Evolutionary conservation across 2,329 filamentous ascomycete genomes (phyloP).

Genomic region (Aspergillus sp.): DNA sequence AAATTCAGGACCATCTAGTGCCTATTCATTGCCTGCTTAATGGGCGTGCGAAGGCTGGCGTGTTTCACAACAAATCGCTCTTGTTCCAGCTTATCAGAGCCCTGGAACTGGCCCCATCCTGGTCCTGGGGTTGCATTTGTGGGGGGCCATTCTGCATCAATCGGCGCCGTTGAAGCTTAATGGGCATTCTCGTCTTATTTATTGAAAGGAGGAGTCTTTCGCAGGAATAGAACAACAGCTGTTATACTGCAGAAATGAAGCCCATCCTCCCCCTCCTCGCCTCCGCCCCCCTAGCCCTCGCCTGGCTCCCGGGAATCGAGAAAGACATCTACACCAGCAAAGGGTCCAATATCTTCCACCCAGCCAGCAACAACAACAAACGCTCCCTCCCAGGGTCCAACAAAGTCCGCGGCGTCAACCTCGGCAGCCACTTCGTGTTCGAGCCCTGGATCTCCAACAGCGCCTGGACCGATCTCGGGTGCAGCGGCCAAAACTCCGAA

Average conservation of each 20-base stretch:
- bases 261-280: conserved; percentile 10
- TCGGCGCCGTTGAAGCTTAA: too few species aligned
- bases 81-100: too few species aligned
- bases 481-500: conserved; percentile 47
- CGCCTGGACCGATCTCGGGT: conserved; percentile 52
- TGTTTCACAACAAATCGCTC: too few species aligned
- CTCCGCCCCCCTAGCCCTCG: not conserved
- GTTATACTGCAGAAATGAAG: not conserved
- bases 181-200: too few species aligned
- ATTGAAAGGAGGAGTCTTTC: too few species aligned
- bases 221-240: too few species aligned
- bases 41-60: too few species aligned
- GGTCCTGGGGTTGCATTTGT: too few species aligned
- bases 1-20: too few species aligned
- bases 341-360: conserved; percentile 26
- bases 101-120: too few species aligned
- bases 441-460: conserved; percentile 55
- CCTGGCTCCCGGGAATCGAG: conserved; percentile 28
- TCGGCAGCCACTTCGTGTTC: conserved; percentile 53
- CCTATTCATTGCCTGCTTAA: too few species aligned
- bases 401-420: conserved; percentile 58
- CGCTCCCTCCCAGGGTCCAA: conserved; percentile 8
- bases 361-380: not conserved
- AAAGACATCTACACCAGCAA: conserved; percentile 23
- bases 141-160: too few species aligned